A percentile compares a stretch with the other conserved stretches of the same genome.
These are phyloP conservation scores for Cucurbita ficifolia DNA, from an alignment of 306 rosid genomes.

Conservation along the genomic window DNA sequence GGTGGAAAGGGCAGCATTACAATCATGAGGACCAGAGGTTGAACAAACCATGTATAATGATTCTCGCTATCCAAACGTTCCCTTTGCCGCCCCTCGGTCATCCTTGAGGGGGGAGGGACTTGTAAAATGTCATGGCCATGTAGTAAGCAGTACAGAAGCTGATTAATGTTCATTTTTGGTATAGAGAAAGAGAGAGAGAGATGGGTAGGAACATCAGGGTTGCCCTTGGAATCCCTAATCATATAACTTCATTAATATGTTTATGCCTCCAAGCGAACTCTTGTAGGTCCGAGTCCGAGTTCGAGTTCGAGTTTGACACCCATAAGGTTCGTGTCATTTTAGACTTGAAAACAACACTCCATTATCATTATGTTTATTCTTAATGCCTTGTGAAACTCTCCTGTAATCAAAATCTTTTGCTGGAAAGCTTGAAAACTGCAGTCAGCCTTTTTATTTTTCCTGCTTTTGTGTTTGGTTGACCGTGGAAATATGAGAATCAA, in stretches of 20 bases:
- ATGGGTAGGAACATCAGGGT: background rate
- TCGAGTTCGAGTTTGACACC: background rate
- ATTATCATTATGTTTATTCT: background rate
- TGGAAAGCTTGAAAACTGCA: background rate
- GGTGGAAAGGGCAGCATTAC: constrained; percentile 99
- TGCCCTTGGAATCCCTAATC: constrained; percentile 13
- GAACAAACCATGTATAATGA: constrained; percentile 9
- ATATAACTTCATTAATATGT: constrained; percentile 9
- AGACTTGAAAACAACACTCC: background rate
- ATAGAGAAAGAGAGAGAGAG: background rate
- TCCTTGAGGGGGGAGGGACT: constrained; percentile 15
- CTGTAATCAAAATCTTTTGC: background rate
- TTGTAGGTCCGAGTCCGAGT: background rate
- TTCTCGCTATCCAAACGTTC: background rate
- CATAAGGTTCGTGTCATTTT: background rate
- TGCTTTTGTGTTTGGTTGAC: background rate
- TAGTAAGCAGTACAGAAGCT: background rate
- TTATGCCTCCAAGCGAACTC: constrained; percentile 21
- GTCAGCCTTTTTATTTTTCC: background rate
- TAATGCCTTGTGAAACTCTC: background rate
- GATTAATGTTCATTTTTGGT: background rate
- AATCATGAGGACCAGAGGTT: constrained; percentile 91
- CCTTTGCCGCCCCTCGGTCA: constrained; percentile 2
- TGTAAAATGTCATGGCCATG: constrained; percentile 21
- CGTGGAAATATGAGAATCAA: background rate